Base-by-base conservation (phyloP, 2,329 filamentous ascomycete genomes). In the Podosphaera xanthii region DNA sequence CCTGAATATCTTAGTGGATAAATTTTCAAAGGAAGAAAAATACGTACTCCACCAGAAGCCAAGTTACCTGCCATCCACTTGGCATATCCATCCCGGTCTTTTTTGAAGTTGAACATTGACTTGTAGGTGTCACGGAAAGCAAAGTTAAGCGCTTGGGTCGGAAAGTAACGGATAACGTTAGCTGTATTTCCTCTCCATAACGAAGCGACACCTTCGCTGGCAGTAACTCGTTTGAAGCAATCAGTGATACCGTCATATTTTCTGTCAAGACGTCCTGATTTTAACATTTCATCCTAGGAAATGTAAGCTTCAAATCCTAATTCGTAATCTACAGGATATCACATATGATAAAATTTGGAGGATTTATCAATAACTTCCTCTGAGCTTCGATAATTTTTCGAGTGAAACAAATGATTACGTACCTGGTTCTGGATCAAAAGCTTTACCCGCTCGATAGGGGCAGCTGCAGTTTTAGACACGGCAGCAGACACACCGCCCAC, bases 121-220 rank as follows among this genome's bases (percentile, higher is more conserved):
- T 98, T 98, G 89, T 96, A 98, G 84, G 94, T 96, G 78, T 98
- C 92, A 77, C 92, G 92, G 92, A 98, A 98, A 75, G 92, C 92
- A 74, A 98, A 98, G 90, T 98, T 98, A 76, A 98, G 82, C 71
- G 92, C 92, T 84, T 98, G 92, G 76, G 92, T 98, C 70, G 92
- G 92, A 88, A 98, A 98, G 82, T 98, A 98, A 86, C 92, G 92
- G 83, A 98, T 95, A 77, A 98, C 92, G 86, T 98, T 98, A 88
- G 92, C 92, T 74, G 92, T 98, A 88, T 98, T 98, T 78, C 92
- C 92, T 84, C 92, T 84, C 92, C 92, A 98, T 71, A 98, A 82
- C 67, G 91, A 84, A 76, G 92, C 84, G 70, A 92, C 77, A 87
- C 92, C 92, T 82, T 98, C 92, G 67, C 86, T 80, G 71, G 83